A percentile compares a stretch with the other conserved stretches of the same genome.
These are phyloP conservation scores for Cairneyella variabilis DNA, from an alignment of 495 filamentous ascomycete species.

Conservation along the genomic window DNA sequence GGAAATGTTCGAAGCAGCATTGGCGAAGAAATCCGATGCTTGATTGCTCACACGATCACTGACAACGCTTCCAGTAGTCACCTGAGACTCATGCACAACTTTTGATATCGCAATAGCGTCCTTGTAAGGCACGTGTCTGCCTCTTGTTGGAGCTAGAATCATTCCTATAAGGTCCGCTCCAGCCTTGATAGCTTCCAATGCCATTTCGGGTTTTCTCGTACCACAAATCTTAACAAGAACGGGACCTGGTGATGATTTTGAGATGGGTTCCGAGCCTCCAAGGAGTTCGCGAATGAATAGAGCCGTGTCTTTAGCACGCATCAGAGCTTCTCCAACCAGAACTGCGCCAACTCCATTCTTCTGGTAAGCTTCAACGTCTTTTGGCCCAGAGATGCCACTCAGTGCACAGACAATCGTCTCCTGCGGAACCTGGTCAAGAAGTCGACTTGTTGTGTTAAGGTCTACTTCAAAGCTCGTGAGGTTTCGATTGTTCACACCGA, in stretches of 20 bases:
- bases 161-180: constrained; percentile 93
- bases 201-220: constrained; percentile 80
- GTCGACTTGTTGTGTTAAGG: constrained; percentile 84
- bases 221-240: constrained; percentile 93
- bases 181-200: constrained; percentile 73
- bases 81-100: constrained; percentile 58
- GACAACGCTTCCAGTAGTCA: constrained; percentile 21
- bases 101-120: constrained; percentile 76
- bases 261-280: constrained; percentile 44
- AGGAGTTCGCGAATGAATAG: constrained; percentile 79
- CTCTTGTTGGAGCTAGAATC: constrained; percentile 79
- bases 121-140: constrained; percentile 71
- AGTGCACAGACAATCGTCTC: constrained; percentile 91
- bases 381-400: constrained; percentile 87
- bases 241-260: constrained; percentile 28
- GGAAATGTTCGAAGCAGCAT: constrained; percentile 34
- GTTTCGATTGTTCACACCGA: constrained; percentile 97
- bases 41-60: constrained; percentile 24
- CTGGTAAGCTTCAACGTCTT: constrained; percentile 85
- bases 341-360: constrained; percentile 89
- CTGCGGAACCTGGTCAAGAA: constrained; percentile 79
- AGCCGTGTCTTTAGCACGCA: constrained; percentile 79
- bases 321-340: constrained; percentile 91
- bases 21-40: constrained; percentile 43
- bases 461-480: constrained; percentile 96